Evolutionary conservation across 2,329 filamentous ascomycete genomes (phyloP).

Genomic region (Penicillium crustosum): DNA sequence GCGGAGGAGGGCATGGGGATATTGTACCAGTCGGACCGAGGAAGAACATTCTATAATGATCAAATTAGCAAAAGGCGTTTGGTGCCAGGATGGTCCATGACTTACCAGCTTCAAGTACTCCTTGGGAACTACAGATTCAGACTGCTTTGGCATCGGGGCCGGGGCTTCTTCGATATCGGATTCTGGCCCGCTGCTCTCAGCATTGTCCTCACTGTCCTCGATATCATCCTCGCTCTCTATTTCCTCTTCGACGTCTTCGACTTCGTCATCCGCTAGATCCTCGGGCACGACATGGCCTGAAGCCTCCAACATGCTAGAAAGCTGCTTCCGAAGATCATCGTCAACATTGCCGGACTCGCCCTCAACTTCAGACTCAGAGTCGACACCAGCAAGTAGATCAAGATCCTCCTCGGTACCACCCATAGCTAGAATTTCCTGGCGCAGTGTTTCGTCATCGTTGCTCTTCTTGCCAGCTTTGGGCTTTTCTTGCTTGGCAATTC

Average conservation of each 20-base stretch:
- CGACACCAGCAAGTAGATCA: slow-evolving; percentile 45
- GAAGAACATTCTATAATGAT: slow-evolving; percentile 53
- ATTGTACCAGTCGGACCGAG: slow-evolving; percentile 68
- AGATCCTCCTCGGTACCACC: slow-evolving; percentile 53
- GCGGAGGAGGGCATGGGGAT: slow-evolving; percentile 57
- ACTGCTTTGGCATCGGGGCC: slow-evolving; percentile 18
- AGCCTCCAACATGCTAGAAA: slow-evolving; percentile 37
- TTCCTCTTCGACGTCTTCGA: slow-evolving; percentile 26
- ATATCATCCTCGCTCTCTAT: slow-evolving; percentile 39
- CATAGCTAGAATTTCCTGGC: slow-evolving; percentile 47
- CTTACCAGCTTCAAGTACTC: slow-evolving; percentile 39
- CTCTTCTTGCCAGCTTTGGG: slow-evolving; percentile 15
- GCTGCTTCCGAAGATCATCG: slow-evolving; percentile 43
- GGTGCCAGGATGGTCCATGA: slow-evolving; percentile 3
- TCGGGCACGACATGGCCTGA: slow-evolving; percentile 39
- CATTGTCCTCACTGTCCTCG: slow-evolving; percentile 33
- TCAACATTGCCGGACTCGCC: slow-evolving; percentile 32
- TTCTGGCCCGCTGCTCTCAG: slow-evolving; percentile 23
- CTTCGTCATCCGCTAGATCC: slow-evolving; percentile 34
- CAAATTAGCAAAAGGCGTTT: slow-evolving; percentile 25
- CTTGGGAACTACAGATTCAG: slow-evolving; percentile 33
- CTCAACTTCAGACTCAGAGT: slow-evolving; percentile 51
- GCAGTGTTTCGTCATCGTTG: slow-evolving; percentile 34
- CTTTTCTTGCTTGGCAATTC: slow-evolving; percentile 23
- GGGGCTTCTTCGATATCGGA: slow-evolving; percentile 32